Base-by-base conservation (phyloP, 2,329 filamentous ascomycete genomes). In the Colletotrichum spaethianum region DNA sequence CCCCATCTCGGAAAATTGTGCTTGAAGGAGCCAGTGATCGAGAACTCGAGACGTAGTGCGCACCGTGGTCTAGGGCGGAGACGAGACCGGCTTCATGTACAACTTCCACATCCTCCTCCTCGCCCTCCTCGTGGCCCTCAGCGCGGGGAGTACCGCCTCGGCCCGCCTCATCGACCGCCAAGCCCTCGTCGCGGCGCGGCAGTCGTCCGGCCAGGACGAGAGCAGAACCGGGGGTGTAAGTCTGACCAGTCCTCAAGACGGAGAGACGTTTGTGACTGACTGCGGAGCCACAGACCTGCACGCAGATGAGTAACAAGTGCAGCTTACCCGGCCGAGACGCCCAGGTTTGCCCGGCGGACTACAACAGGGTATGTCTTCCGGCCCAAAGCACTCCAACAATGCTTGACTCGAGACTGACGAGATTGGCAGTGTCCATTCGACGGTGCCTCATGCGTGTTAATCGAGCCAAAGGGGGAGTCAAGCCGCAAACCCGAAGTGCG, bases 251-350 rank as follows among this genome's bases (percentile, higher is more conserved):
- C 1, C 9, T 11, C n/a, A 31, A 23, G n/a, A 4, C 2, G n/a
- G 2, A 12, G 6, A 16, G 23, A 12, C 7, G 18, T 3, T 12
- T 6, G 9, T 26, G 14, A 20, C 44, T 64, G 52, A 68, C 18
- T 20, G 18, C n/a, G 11, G 5, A 12, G 14, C 33, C 28, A 3
- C 31, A 72, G 69, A 72, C 28, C 33, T 72, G 69, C 44, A 69
- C 53, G 20, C 69, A 72, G 40, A 72, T 60, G 69, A 72, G 52
- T 46, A 72, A 72, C 65, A 72, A 72, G 42, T 72, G 69, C 53
- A 67, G 64, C 38, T 40, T 72, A 26, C 44, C 52, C 4, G 42
- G 53, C 46, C 65, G 59, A 23, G 53, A 72, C 31, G 65, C 67
- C 46, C 69, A 64, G 44, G 59, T 72, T 11, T 72, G 69, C 18